phyloP scores from a whole-genome alignment of 2,329 filamentous ascomycete genomes.

The Camptophora hylomeconis region DNA sequence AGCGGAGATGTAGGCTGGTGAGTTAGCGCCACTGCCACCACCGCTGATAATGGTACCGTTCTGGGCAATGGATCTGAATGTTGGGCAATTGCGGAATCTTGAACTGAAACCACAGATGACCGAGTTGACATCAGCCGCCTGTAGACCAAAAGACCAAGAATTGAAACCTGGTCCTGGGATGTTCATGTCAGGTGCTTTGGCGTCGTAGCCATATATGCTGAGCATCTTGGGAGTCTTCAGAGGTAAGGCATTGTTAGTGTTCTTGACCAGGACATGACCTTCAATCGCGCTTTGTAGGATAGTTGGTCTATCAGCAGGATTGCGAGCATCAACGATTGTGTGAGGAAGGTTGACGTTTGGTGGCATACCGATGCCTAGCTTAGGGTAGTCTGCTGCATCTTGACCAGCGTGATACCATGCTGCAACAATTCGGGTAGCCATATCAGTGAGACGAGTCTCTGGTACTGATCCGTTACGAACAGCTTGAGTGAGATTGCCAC shows the following conservation, averaged over 20 bases:
- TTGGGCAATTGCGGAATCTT: constrained; percentile 13
- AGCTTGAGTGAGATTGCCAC: constrained; percentile 24
- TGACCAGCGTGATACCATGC: constrained; percentile 33
- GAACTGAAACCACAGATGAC: constrained; percentile 5
- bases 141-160: constrained; percentile 1
- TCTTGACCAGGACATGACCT: constrained; percentile 36
- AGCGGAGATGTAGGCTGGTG: constrained; percentile 19
- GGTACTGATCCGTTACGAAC: constrained; percentile 28
- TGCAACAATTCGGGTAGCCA: constrained; percentile 33
- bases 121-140: not conserved
- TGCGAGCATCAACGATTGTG: constrained; percentile 5
- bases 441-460: constrained; percentile 31
- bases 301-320: constrained; percentile 3
- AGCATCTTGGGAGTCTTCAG: constrained; percentile 34
- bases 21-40: constrained; percentile 21
- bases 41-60: constrained; percentile 22
- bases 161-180: constrained; percentile 1
- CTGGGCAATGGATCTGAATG: constrained; percentile 25
- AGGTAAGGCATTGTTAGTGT: constrained; percentile 36
- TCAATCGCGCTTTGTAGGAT: constrained; percentile 9
- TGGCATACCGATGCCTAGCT: constrained; percentile 30
- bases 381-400: constrained; percentile 36
- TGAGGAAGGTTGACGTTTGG: constrained; percentile 3
- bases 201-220: constrained; percentile 37
- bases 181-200: constrained; percentile 19